Base-by-base conservation (phyloP, 768 basidiomycete species). In the Neoboletus magnificus region DNA sequence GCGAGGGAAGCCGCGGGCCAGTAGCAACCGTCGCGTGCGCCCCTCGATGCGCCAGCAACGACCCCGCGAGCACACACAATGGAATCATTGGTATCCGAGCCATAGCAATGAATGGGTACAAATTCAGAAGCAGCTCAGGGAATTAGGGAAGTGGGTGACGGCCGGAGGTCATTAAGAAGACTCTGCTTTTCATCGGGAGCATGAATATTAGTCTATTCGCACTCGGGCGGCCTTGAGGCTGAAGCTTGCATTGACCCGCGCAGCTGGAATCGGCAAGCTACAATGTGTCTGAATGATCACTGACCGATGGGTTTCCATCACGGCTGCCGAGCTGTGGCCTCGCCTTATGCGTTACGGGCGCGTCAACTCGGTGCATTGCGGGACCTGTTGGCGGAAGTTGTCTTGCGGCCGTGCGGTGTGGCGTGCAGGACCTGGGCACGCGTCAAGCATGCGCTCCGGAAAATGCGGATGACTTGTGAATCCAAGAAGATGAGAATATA, bases 401-500 rank as follows among this genome's bases (percentile, higher is more conserved):
- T 47, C 48, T 33, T 48, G 36, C 11, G 46, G 59, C 49, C 50
- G 52, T 55, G 52, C 51, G 40, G 22, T 55, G 57, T 62, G 55
- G 58, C 52, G 55, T 57, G 44, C 33, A 30, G 48, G 45, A 45
- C 43, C 56, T 47, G 30, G 49, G 42, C 67, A 64, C 49, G 67
- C 67, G 36, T 64, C 52, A 59, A 47, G 62, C 67, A 55, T 54
- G 59, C 53, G 52, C 37, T 55, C 59, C 55, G 49, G 46, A 55
- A 55, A 59, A 54, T 23, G 50, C 54, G 32, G 41, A 44, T 48
- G 29, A n/a, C n/a, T 51, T 42, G 49, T 60, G 46, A 30, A 55
- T 62, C 50, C 56, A 55, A 37, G 20, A 48, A 49, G 45, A 50
- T 47, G 57, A 49, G 20, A 49, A 60, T 61, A 61, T 55, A 60